These are phyloP conservation scores for Bretziella fagacearum DNA, from an alignment of 2,329 filamentous ascomycete genomes.

Conservation along the genomic window DNA sequence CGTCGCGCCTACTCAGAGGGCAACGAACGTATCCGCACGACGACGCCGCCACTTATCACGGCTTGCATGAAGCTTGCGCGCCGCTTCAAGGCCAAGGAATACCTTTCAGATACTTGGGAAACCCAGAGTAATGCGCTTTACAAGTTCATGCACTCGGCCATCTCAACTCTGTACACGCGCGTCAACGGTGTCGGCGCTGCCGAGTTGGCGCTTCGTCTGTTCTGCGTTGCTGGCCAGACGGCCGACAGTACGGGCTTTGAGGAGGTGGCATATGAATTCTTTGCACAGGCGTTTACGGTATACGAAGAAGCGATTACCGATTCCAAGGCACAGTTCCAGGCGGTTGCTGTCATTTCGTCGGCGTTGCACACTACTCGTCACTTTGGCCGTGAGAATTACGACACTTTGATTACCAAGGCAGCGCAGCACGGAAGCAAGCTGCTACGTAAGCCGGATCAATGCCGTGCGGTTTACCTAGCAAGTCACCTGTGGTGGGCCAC, in stretches of 20 bases:
- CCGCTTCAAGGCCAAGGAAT: conserved; percentile 76
- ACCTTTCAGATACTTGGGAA: conserved; percentile 52
- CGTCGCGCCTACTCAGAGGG: conserved; percentile 79
- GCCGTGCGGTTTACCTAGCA: conserved; percentile 85
- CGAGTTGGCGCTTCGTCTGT: conserved; percentile 75
- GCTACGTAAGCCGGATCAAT: conserved; percentile 95
- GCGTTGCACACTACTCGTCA: conserved; percentile 75
- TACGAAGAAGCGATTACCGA: conserved; percentile 96
- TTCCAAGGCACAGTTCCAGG: conserved; percentile 92
- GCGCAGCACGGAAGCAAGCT: conserved; percentile 93
- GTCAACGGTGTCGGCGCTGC: conserved; percentile 63
- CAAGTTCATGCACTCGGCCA: conserved; percentile 83
- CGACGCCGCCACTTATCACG: conserved; percentile 81
- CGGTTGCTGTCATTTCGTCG: conserved; percentile 83
- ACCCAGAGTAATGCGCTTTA: conserved; percentile 59
- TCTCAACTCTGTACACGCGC: conserved; percentile 75
- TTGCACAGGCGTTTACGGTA: conserved; percentile 92
- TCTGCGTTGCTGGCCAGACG: conserved; percentile 81
- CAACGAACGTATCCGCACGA: conserved; percentile 90
- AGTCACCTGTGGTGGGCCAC: conserved; percentile 98
- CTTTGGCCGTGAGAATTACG: conserved; percentile 95
- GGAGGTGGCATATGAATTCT: conserved; percentile 95
- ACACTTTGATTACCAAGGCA: conserved; percentile 95
- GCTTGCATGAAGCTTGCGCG: conserved; percentile 78
- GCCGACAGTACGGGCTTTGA: conserved; percentile 85